Conservation (phyloP, 1,139 yeast genomes). For the Geotrichum fermentans region DNA sequence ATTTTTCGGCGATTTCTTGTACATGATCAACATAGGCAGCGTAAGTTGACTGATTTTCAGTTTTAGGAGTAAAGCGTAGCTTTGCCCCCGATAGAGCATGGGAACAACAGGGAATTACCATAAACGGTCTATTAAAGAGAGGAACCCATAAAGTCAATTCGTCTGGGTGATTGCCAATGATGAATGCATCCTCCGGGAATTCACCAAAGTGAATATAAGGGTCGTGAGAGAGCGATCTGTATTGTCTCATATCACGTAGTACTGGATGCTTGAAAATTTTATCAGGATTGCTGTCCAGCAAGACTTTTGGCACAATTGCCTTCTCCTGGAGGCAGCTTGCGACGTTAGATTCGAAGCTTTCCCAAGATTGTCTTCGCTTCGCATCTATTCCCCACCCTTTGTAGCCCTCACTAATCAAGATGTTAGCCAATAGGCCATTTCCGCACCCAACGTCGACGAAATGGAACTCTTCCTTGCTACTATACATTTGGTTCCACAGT, state of each 20-base stretch:
- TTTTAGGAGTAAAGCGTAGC: slow-evolving; percentile 52
- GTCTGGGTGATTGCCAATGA: slow-evolving; percentile 93
- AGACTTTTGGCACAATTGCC: slow-evolving; percentile 68
- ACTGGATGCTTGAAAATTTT: slow-evolving; percentile 13
- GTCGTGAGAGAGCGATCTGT: slow-evolving; percentile 44
- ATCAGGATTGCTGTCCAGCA: slow-evolving; percentile 63
- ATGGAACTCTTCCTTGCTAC: slow-evolving; percentile 47
- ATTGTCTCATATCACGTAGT: slow-evolving; percentile 2
- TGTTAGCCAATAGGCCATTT: slow-evolving; percentile 78
- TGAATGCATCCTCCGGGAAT: slow-evolving; percentile 64
- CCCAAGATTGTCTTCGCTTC: slow-evolving; percentile 84
- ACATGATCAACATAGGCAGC: slow-evolving; percentile 84
- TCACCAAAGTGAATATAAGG: slow-evolving; percentile 62
- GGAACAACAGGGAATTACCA: slow-evolving; percentile 94
- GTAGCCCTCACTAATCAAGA: slow-evolving; percentile 74
- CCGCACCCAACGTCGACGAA: slow-evolving; percentile 95
- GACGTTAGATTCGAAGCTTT: slow-evolving; percentile 57
- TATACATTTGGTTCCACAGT: slow-evolving; percentile 65
- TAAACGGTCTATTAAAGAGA: slow-evolving; percentile 73
- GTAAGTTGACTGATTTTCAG: slow-evolving; percentile 56
- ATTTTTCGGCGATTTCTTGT: slow-evolving; percentile 55
- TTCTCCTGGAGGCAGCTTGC: slow-evolving; percentile 61
- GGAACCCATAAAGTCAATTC: slow-evolving; percentile 97
- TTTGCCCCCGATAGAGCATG: slow-evolving; percentile 77
- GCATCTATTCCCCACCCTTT: slow-evolving; percentile 87